Percentiles rank a stretch among this genome's conserved stretches.
These are phyloP conservation scores for Solanum virginianum DNA, from an alignment of 257 asterid species.

Conservation along the genomic window DNA sequence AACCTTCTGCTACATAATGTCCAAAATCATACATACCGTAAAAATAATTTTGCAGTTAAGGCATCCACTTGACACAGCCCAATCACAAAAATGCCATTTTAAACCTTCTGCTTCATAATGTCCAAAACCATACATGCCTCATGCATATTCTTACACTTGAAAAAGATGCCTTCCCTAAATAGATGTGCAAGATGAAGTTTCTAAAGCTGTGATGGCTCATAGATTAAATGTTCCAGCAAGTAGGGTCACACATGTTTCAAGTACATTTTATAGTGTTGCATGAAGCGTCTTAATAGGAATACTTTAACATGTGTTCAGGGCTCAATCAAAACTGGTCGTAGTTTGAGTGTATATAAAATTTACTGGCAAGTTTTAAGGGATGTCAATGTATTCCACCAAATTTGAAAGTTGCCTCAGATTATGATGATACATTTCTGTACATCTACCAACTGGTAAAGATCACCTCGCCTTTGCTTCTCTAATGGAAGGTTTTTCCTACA, in stretches of 20 bases:
- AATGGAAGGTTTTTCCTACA: constrained; percentile 74
- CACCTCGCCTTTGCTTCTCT: constrained; percentile 88
- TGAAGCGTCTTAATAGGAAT: neutral
- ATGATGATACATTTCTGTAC: constrained; percentile 20
- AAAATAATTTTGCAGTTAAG: too few species aligned
- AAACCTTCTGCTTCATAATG: too few species aligned
- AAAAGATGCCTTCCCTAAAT: neutral
- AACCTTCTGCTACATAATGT: too few species aligned
- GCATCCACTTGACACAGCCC: too few species aligned
- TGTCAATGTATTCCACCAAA: neutral
- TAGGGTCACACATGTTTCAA: neutral
- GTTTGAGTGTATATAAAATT: neutral
- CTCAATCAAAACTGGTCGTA: neutral
- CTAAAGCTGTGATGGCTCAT: neutral
- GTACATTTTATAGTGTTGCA: neutral
- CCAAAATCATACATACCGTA: too few species aligned
- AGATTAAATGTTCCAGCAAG: neutral
- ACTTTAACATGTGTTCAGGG: neutral
- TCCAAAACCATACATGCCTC: neutral
- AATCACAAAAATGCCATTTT: too few species aligned
- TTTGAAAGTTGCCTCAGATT: neutral
- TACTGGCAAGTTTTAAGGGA: neutral
- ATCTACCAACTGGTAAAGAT: constrained; percentile 86
- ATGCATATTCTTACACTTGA: neutral
- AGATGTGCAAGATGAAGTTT: neutral